A percentile compares a stretch with the other conserved stretches of the same genome.
Evolutionary conservation across 352 stramenopile species (phyloP).

Genomic region (Globisporangium canariense): DNA sequence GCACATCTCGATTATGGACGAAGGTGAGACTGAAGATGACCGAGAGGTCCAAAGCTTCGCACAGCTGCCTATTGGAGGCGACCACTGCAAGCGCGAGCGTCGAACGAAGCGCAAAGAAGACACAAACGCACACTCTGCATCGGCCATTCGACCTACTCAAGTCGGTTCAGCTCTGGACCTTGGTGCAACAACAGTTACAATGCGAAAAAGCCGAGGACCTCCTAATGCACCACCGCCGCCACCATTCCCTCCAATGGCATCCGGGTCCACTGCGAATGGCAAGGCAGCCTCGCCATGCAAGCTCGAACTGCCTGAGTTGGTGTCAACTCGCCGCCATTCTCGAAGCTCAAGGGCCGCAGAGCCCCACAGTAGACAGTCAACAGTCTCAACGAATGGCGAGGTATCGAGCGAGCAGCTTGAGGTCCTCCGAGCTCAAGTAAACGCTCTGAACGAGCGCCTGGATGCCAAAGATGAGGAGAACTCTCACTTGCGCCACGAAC

Average conservation of each 20-base stretch:
- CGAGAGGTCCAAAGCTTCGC: background rate
- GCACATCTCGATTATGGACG: background rate
- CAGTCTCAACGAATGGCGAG: background rate
- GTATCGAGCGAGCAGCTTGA: background rate
- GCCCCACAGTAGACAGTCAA: background rate
- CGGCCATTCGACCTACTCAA: no score
- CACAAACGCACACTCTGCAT: background rate
- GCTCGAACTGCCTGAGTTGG: background rate
- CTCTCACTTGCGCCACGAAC: constrained; percentile 14
- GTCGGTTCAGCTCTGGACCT: background rate
- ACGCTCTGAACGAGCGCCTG: constrained; percentile 5
- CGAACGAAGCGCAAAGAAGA: constrained; percentile 33
- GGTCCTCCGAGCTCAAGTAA: background rate
- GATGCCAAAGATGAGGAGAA: constrained; percentile 15
- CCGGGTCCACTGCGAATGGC: background rate
- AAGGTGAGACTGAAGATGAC: background rate
- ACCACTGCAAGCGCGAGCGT: constrained; percentile 19
- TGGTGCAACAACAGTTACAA: background rate
- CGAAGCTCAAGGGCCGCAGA: background rate
- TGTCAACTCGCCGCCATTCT: background rate
- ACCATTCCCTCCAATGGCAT: background rate
- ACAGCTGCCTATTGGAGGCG: background rate
- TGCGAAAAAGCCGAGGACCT: background rate
- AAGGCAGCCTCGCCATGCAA: background rate
- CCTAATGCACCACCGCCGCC: background rate